Percentiles rank a stretch among this genome's conserved stretches.
phyloP scores from a whole-genome alignment of 2,329 filamentous ascomycete species.

The Scortechinia acanthostroma region DNA sequence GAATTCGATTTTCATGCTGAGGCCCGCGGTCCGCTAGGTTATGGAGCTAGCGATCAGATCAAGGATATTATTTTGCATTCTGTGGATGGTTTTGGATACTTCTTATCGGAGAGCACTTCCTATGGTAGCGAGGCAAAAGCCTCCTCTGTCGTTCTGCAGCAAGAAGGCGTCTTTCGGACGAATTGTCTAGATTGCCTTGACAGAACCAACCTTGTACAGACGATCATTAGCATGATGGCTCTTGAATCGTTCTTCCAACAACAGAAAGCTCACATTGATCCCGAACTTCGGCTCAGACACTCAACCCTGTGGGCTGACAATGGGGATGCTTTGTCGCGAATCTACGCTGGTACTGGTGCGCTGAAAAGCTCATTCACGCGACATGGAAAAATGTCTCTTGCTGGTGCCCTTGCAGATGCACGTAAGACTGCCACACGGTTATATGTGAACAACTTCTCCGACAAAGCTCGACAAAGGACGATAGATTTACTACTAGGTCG shows the following conservation, averaged over 20 bases:
- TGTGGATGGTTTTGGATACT: conserved; percentile 86
- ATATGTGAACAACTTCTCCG: conserved; percentile 96
- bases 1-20: conserved; percentile 97
- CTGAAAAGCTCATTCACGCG: conserved; percentile 92
- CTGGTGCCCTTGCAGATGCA: conserved; percentile 87
- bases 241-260: conserved; percentile 77
- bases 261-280: conserved; percentile 57
- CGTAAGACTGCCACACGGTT: conserved; percentile 88
- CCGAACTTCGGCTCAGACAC: conserved; percentile 87
- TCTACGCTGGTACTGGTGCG: conserved; percentile 92
- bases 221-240: conserved; percentile 89
- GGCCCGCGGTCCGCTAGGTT: conserved; percentile 77
- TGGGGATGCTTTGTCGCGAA: conserved; percentile 85
- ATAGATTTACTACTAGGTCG: conserved; percentile 89
- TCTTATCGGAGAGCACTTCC: conserved; percentile 64
- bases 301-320: conserved; percentile 95
- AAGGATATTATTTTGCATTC: conserved; percentile 71
- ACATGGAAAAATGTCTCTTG: conserved; percentile 89
- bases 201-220: conserved; percentile 91
- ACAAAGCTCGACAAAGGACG: conserved; percentile 85
- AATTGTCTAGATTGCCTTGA: conserved; percentile 96
- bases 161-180: conserved; percentile 90
- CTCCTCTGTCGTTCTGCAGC: conserved; percentile 70
- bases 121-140: conserved; percentile 22
- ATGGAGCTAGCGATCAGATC: conserved; percentile 84